Percentiles rank a stretch among this genome's conserved stretches.
Evolutionary conservation across 352 stramenopile genomes (phyloP).

Genomic region (Aphanomyces cochlioides): DNA sequence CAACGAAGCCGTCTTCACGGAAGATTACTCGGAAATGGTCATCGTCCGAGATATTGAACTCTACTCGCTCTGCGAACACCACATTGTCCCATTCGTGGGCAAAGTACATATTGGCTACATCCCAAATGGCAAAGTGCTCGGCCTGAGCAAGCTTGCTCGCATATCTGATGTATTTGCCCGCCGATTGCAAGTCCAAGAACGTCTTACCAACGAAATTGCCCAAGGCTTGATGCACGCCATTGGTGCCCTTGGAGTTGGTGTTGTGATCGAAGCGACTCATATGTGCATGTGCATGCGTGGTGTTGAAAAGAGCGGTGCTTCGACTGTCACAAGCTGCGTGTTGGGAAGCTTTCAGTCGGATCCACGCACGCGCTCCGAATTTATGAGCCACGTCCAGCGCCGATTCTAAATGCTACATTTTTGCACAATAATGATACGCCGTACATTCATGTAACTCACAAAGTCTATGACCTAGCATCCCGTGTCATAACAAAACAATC

Average conservation of each 20-base stretch:
- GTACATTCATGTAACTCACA: background rate
- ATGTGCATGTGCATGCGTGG: slow-evolving; percentile 99
- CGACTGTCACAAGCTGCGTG: slow-evolving; percentile 96
- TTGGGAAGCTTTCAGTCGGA: slow-evolving; percentile 97
- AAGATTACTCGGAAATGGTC: slow-evolving; percentile 98
- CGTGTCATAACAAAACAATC: slow-evolving; percentile 70
- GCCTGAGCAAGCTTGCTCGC: slow-evolving; percentile 97
- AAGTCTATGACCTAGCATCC: background rate
- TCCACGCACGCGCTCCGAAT: slow-evolving; percentile 79
- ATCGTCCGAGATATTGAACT: slow-evolving; percentile 99
- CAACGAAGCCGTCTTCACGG: slow-evolving; percentile 98
- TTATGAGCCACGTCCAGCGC: slow-evolving; percentile 85
- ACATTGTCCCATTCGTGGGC: slow-evolving; percentile 99
- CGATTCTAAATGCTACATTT: slow-evolving; percentile 36
- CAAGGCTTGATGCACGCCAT: slow-evolving; percentile 97
- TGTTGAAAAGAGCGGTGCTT: slow-evolving; percentile 96
- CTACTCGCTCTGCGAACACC: slow-evolving; percentile 99
- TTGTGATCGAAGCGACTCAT: slow-evolving; percentile 98
- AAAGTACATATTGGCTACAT: slow-evolving; percentile 95
- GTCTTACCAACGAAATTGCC: slow-evolving; percentile 98
- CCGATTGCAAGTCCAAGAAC: slow-evolving; percentile 98
- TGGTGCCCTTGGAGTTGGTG: slow-evolving; percentile 94
- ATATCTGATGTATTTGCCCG: slow-evolving; percentile 97
- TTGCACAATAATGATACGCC: slow-evolving; percentile 4
- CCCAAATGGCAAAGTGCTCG: slow-evolving; percentile 94